These are phyloP conservation scores for Aspergillus viridinutans DNA, from an alignment of 2,329 filamentous ascomycete genomes.

Conservation along the genomic window DNA sequence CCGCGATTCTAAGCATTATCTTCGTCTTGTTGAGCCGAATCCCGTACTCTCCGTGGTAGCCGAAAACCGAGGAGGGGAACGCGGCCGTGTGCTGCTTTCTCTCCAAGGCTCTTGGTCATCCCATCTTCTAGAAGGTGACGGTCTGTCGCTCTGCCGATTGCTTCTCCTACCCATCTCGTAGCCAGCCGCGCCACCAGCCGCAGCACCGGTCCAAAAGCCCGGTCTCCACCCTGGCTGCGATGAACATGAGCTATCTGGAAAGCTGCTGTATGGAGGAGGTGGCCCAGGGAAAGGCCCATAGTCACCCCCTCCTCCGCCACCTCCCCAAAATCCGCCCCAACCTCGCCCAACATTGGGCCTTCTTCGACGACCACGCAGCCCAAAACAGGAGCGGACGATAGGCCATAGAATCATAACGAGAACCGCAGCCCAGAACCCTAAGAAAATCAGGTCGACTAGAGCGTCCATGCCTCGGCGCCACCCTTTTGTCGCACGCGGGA, in stretches of 20 bases:
- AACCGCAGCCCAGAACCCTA: constrained; percentile 27
- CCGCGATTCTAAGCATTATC: constrained; percentile 21
- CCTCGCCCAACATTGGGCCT: constrained; percentile 9
- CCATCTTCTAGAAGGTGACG: constrained; percentile 12
- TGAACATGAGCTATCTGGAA: constrained; percentile 17
- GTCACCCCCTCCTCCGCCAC: constrained; percentile 32
- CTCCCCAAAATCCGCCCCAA: constrained; percentile 30
- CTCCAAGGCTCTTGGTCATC: constrained; percentile 22
- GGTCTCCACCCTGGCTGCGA: constrained; percentile 36
- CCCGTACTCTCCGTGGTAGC: constrained; percentile 36
- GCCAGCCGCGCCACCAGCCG: constrained; percentile 40
- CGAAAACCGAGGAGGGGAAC: constrained; percentile 31
- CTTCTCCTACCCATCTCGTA: constrained; percentile 37
- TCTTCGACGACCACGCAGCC: constrained; percentile 19
- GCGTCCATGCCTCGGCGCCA: constrained; percentile 3
- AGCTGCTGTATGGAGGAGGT: constrained; percentile 40
- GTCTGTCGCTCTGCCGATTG: constrained; percentile 10
- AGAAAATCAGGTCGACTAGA: constrained; percentile 30
- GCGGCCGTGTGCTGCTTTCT: constrained; percentile 31
- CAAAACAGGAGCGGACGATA: constrained; percentile 22
- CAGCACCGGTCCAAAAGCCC: constrained; percentile 46
- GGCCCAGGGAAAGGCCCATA: constrained; percentile 30
- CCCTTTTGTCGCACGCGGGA: not conserved
- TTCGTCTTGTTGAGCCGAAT: constrained; percentile 43
- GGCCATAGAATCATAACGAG: constrained; percentile 27